These are phyloP conservation scores for Cudoniella acicularis DNA, from an alignment of 495 filamentous ascomycete genomes.

Conservation along the genomic window DNA sequence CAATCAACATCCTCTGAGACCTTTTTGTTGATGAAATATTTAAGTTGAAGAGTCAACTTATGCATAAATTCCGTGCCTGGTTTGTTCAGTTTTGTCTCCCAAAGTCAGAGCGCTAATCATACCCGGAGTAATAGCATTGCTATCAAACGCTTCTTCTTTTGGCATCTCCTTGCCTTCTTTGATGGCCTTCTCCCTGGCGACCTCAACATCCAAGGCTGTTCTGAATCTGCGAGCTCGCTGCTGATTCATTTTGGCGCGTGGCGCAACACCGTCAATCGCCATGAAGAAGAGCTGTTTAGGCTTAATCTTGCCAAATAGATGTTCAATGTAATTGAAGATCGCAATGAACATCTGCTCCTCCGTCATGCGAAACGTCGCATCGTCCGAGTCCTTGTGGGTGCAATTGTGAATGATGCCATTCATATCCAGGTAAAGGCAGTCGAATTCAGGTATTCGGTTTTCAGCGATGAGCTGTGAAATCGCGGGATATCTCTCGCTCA, in stretches of 20 bases:
- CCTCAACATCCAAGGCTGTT: slow-evolving; percentile 87
- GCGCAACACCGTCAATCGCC: slow-evolving; percentile 97
- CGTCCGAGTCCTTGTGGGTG: slow-evolving; percentile 92
- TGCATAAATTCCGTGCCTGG: slow-evolving; percentile 91
- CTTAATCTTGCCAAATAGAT: slow-evolving; percentile 97
- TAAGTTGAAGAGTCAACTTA: slow-evolving; percentile 85
- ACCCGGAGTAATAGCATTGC: slow-evolving; percentile 93
- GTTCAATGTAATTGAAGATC: slow-evolving; percentile 99
- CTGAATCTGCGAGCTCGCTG: slow-evolving; percentile 94
- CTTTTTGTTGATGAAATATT: slow-evolving; percentile 99
- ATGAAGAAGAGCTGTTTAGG: slow-evolving; percentile 98
- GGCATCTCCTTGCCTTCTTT: slow-evolving; percentile 86
- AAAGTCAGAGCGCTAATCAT: slow-evolving; percentile 37
- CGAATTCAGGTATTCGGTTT: slow-evolving; percentile 98
- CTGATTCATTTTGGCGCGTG: slow-evolving; percentile 99
- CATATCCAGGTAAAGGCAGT: slow-evolving; percentile 97
- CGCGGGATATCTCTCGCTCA: slow-evolving; percentile 97
- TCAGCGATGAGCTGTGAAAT: slow-evolving; percentile 99
- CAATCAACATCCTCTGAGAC: slow-evolving; percentile 94
- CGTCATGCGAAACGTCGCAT: slow-evolving; percentile 85
- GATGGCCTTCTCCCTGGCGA: slow-evolving; percentile 85
- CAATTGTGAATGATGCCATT: slow-evolving; percentile 99
- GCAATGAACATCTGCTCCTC: slow-evolving; percentile 99
- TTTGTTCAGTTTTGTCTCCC: slow-evolving; percentile 16
- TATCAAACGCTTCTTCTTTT: slow-evolving; percentile 94